phyloP scores from a whole-genome alignment of 106 monocot species.

The Platanthera zijinensis region DNA sequence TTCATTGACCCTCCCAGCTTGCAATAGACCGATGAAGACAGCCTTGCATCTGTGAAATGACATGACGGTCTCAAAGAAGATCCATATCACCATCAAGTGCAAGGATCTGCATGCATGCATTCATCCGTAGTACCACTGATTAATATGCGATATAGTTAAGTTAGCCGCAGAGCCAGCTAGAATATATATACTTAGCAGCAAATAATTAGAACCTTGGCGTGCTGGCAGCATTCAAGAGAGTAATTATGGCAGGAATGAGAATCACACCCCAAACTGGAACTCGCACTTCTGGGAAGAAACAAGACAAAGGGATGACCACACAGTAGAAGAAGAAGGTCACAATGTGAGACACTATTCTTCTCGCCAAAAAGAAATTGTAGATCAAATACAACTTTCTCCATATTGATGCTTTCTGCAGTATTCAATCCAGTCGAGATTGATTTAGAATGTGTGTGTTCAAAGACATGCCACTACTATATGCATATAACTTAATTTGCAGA shows the following conservation, averaged over 20 bases:
- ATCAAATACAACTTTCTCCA: conserved; percentile 63
- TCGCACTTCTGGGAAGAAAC: conserved; percentile 52
- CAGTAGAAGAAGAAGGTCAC: conserved; percentile 80
- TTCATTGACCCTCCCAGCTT: conserved; percentile 17
- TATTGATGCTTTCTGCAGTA: conserved; percentile 41
- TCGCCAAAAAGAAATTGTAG: conserved; percentile 73
- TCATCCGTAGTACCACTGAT: neutral
- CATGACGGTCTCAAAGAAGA: conserved; percentile 28
- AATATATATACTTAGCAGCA: neutral
- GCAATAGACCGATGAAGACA: conserved; percentile 13
- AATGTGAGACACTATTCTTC: conserved; percentile 50
- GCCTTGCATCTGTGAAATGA: conserved; percentile 22
- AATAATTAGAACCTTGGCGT: conserved; percentile 40
- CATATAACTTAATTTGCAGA: neutral
- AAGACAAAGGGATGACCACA: conserved; percentile 45
- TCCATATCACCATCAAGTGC: conserved; percentile 21
- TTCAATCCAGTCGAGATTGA: neutral
- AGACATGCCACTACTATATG: no score
- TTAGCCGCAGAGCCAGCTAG: no score
- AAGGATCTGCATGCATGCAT: conserved; percentile 13
- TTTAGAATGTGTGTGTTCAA: no score
- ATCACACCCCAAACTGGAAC: conserved; percentile 59
- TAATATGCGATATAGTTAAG: no score
- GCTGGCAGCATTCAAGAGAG: conserved; percentile 53
- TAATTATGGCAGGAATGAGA: conserved; percentile 64